These are phyloP conservation scores for Fusarium falciforme DNA, from an alignment of 2,329 filamentous ascomycete genomes.

Conservation along the genomic window DNA sequence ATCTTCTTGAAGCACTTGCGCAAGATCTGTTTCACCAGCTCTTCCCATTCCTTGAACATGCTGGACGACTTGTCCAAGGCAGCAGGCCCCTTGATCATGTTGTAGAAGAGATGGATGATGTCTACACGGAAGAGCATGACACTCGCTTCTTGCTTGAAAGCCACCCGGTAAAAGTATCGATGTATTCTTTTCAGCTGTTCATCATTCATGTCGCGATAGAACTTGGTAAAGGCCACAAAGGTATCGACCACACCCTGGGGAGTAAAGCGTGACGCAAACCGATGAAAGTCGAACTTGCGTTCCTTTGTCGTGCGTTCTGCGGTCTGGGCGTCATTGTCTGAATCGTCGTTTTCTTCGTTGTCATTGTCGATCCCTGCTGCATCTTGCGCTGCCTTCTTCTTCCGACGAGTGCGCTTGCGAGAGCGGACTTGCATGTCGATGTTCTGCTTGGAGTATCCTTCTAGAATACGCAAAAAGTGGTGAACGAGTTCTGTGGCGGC, in stretches of 20 bases:
- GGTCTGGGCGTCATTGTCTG: constrained; percentile 76
- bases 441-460: constrained; percentile 95
- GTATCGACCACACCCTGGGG: constrained; percentile 89
- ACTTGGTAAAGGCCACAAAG: constrained; percentile 82
- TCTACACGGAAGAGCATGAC: constrained; percentile 92
- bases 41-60: constrained; percentile 91
- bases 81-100: constrained; percentile 90
- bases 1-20: constrained; percentile 86
- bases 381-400: constrained; percentile 72
- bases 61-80: constrained; percentile 74
- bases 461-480: constrained; percentile 90
- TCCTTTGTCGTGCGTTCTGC: constrained; percentile 80
- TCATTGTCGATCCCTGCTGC: constrained; percentile 56
- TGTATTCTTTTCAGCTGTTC: constrained; percentile 91
- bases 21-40: constrained; percentile 86
- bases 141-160: constrained; percentile 93
- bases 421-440: constrained; percentile 93
- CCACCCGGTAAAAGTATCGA: constrained; percentile 92
- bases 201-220: constrained; percentile 82
- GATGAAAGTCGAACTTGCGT: constrained; percentile 92
- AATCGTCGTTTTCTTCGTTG: constrained; percentile 73
- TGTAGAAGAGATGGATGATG: constrained; percentile 87
- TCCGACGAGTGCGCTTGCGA: constrained; percentile 76
- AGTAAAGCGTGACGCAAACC: constrained; percentile 83
- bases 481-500: constrained; percentile 90